A percentile compares a stretch with the other conserved stretches of the same genome.
These are phyloP conservation scores for Starmerella riodocensis DNA, from an alignment of 805 yeast genomes.

Conservation along the genomic window DNA sequence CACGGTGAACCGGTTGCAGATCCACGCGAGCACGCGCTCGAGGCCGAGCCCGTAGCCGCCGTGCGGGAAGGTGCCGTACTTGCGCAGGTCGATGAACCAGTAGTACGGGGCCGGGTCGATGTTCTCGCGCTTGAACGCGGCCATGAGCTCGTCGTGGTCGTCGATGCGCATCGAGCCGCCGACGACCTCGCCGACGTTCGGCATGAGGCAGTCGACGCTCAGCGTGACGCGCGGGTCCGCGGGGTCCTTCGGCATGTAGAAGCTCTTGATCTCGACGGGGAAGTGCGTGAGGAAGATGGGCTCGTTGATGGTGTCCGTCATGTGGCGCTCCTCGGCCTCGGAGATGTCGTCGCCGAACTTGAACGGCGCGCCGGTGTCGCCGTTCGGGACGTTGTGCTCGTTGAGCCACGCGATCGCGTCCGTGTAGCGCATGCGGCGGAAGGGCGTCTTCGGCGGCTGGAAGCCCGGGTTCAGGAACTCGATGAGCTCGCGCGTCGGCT, in stretches of 20 bases:
- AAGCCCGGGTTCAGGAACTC: slow-evolving; percentile 88
- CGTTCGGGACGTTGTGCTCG: slow-evolving; percentile 80
- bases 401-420: slow-evolving; percentile 92
- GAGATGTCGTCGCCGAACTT: slow-evolving; percentile 98
- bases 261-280: slow-evolving; percentile 95
- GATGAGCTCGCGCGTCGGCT: slow-evolving; percentile 80
- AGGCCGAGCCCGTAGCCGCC: slow-evolving; percentile 99
- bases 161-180: slow-evolving; percentile 99
- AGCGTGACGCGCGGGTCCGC: slow-evolving; percentile 94
- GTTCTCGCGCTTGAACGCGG: slow-evolving; percentile 85
- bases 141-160: slow-evolving; percentile 66
- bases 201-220: slow-evolving; percentile 96
- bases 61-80: slow-evolving; percentile 95
- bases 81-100: slow-evolving; percentile 93
- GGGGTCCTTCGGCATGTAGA: slow-evolving; percentile 87
- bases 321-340: slow-evolving; percentile 97
- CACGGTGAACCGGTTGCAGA: slow-evolving; percentile 93
- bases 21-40: slow-evolving; percentile 96
- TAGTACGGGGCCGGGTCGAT: slow-evolving; percentile 74
- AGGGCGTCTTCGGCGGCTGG: slow-evolving; percentile 69
- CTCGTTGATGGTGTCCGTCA: slow-evolving; percentile 88
- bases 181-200: slow-evolving; percentile 96
- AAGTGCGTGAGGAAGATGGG: slow-evolving; percentile 87
- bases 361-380: slow-evolving; percentile 82
- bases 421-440: slow-evolving; percentile 79